Base-by-base conservation (phyloP, 2,329 filamentous ascomycete species). In the Curvularia verruculosa region DNA sequence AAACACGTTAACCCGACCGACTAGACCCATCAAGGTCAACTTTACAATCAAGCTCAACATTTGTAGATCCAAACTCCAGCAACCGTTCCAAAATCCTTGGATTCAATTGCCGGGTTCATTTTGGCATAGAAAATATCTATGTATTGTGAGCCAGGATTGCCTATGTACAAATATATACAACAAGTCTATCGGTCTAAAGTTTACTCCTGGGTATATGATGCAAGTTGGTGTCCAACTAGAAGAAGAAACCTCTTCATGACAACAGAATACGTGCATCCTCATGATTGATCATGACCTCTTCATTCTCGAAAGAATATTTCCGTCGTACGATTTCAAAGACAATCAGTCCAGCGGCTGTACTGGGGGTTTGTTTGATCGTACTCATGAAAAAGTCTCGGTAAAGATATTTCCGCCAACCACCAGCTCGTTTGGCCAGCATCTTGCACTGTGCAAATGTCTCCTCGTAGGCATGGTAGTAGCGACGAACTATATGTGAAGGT, bases 301-400 rank as follows among this genome's bases (percentile, higher is more conserved):
- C 64, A 82, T 82, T 60, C 87, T 86, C 66, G 83, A 84, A 80
- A 1, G 87, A 87, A 65, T 91, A 92, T 75, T 90, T 91, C 34
- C 89, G 81, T 54, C 90, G 80, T 36, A 92, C 86, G 43, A 93
- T 71, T 76, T 93, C 90, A 71, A 93, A 93, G 19, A 91, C 90
- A 64, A 93, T 90, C 57, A 93, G 72, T 0, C 89, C 90, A 0
- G 89, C 89, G 58, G 87, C 89, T 1, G 90, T 92, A 70, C 88
- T 90, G 0, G 90, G 90, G 1, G 91, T 88, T 75, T 92, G 89
- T 5, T 88, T 81, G 50, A 92, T 83, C 0, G 89, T 89, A 52
- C 84, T 87, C 83, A 85, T 85, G 82, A 89, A 86, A 72, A 92
- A 92, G 12, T 87, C 88, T 5, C 85, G 81, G 69, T 89, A 93